A percentile compares a stretch with the other conserved stretches of the same genome.
These are phyloP conservation scores for Populus euphratica DNA, from an alignment of 345 rosid species.

Conservation along the genomic window DNA sequence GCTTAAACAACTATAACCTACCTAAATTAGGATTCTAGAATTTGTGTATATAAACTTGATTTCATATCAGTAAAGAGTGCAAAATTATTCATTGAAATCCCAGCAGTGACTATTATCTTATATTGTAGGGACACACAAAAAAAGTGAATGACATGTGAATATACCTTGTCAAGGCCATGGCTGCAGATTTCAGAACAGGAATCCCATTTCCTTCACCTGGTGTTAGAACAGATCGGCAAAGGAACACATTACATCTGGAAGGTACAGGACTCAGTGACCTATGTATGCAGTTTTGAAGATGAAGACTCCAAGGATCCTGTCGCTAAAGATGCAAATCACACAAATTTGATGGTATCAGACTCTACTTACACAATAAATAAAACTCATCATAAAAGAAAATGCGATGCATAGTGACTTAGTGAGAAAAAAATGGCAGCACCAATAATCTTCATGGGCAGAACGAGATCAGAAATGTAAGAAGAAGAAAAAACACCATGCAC, in stretches of 20 bases:
- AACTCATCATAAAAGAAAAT: background rate
- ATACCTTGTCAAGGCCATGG: conserved; percentile 47
- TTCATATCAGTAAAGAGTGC: too few species aligned
- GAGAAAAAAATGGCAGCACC: background rate
- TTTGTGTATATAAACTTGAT: too few species aligned
- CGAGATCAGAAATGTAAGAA: background rate
- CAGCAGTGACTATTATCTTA: too few species aligned
- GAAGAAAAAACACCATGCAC: background rate
- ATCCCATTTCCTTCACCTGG: conserved; percentile 49
- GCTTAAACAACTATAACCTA: too few species aligned
- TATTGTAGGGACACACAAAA: background rate
- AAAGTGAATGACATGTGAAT: conserved; percentile 4
- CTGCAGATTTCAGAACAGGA: conserved; percentile 52
- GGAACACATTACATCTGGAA: conserved; percentile 43
- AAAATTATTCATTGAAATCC: too few species aligned
- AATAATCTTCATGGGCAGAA: background rate
- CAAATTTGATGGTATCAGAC: background rate
- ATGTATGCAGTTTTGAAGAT: conserved; percentile 33
- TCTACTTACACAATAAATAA: background rate
- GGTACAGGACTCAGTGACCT: conserved; percentile 37
- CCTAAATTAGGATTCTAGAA: too few species aligned
- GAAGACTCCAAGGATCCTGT: conserved; percentile 61
- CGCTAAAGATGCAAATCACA: conserved; percentile 38
- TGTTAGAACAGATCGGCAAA: conserved; percentile 54
- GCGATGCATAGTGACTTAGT: background rate